Evolutionary conservation across 2,329 filamentous ascomycete species (phyloP).

Genomic region (Colletotrichum cordylinicola): DNA sequence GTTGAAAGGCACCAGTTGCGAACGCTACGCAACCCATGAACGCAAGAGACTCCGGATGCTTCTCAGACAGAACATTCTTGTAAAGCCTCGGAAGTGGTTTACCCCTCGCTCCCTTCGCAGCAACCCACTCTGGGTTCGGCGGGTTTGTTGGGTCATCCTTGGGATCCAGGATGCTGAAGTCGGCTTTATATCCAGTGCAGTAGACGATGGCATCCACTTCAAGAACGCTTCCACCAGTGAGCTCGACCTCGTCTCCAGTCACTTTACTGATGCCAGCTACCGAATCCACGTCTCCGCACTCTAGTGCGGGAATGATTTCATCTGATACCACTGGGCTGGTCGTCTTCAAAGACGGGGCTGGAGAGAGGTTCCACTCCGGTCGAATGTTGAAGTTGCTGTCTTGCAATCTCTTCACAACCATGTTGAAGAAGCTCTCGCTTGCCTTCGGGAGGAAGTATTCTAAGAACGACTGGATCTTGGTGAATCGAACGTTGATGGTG

Average conservation of each 20-base stretch:
- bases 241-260: slow-evolving; percentile 24
- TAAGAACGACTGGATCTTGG: not conserved
- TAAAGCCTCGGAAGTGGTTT: slow-evolving; percentile 37
- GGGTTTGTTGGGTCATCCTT: slow-evolving; percentile 20
- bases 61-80: slow-evolving; percentile 42
- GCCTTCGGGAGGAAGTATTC: slow-evolving; percentile 26
- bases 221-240: slow-evolving; percentile 26
- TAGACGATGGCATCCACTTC: slow-evolving; percentile 29
- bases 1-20: slow-evolving; percentile 33
- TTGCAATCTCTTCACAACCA: not conserved
- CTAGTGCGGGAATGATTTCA: slow-evolving; percentile 29
- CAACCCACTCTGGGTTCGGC: slow-evolving; percentile 6
- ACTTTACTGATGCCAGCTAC: slow-evolving; percentile 30
- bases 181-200: slow-evolving; percentile 29
- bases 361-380: slow-evolving; percentile 32
- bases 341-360: slow-evolving; percentile 23
- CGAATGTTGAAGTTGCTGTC: slow-evolving; percentile 24
- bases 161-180: slow-evolving; percentile 14
- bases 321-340: slow-evolving; percentile 28
- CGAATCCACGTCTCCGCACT: slow-evolving; percentile 28
- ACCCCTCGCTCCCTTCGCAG: slow-evolving; percentile 28
- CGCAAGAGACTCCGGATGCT: slow-evolving; percentile 40
- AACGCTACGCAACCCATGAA: slow-evolving; percentile 30
- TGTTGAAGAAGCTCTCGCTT: slow-evolving; percentile 25
- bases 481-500: not conserved